Percentiles rank a stretch among this genome's conserved stretches.
Evolutionary conservation across 2,329 filamentous ascomycete genomes (phyloP).

Genomic region (Paracorniculantispora psalliotae): DNA sequence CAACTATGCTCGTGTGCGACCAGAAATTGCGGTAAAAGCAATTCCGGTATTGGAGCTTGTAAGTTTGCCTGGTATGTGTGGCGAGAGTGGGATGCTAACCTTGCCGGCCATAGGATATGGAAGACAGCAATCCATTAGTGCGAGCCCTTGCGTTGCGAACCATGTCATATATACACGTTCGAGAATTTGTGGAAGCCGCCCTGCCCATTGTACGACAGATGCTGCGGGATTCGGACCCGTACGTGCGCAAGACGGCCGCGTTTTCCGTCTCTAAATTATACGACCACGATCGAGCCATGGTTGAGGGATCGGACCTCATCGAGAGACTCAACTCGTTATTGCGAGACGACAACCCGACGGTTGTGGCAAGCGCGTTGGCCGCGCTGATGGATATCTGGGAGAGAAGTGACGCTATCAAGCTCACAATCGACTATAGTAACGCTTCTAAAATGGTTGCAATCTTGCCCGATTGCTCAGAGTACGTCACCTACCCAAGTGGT

Average conservation of each 20-base stretch:
- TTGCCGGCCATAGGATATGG: slow-evolving; percentile 66
- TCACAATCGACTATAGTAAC: slow-evolving; percentile 96
- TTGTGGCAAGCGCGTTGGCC: slow-evolving; percentile 89
- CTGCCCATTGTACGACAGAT: slow-evolving; percentile 78
- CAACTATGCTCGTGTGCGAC: slow-evolving; percentile 92
- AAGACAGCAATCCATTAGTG: slow-evolving; percentile 86
- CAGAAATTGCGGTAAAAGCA: slow-evolving; percentile 89
- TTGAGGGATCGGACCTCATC: slow-evolving; percentile 88
- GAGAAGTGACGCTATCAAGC: slow-evolving; percentile 91
- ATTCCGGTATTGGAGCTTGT: slow-evolving; percentile 81
- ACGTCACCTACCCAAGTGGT: slow-evolving; percentile 34
- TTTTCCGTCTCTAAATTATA: slow-evolving; percentile 97
- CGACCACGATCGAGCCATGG: slow-evolving; percentile 86
- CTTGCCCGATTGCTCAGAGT: slow-evolving; percentile 94
- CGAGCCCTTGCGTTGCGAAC: slow-evolving; percentile 88
- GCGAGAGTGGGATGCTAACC: slow-evolving; percentile 15
- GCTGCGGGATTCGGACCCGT: slow-evolving; percentile 82
- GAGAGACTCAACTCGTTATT: slow-evolving; percentile 85
- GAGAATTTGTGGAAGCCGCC: slow-evolving; percentile 89
- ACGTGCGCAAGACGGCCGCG: slow-evolving; percentile 94
- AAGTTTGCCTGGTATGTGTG: slow-evolving; percentile 24
- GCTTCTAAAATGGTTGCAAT: slow-evolving; percentile 98
- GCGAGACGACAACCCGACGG: slow-evolving; percentile 93
- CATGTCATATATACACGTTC: slow-evolving; percentile 95
- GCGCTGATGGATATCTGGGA: slow-evolving; percentile 98